A percentile compares a stretch with the other conserved stretches of the same genome.
phyloP scores from a whole-genome alignment of 1,139 yeast species.

The Pneumocystis murina region DNA sequence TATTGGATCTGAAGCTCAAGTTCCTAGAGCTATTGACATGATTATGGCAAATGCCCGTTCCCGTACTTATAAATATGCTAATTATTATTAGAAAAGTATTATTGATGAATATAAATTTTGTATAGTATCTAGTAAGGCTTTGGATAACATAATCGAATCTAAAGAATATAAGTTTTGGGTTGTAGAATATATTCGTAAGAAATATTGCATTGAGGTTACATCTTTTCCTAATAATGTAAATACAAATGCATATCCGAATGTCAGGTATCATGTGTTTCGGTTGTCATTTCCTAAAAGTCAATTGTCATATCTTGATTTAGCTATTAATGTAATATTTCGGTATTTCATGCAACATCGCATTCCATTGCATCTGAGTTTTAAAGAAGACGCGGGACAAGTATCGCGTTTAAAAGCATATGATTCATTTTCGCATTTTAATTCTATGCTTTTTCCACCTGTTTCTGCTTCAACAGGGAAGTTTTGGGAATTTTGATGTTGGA shows the following conservation, averaged over 20 bases:
- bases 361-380: neutral
- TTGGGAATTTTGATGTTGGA: neutral
- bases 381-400: neutral
- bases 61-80: neutral
- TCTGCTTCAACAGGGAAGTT: neutral
- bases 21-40: neutral
- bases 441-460: neutral
- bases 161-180: conserved; percentile 1
- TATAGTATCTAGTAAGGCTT: neutral
- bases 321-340: neutral
- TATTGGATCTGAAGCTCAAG: neutral
- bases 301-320: conserved; percentile 1
- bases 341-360: neutral
- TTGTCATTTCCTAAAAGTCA: neutral
- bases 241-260: neutral
- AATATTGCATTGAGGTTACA: neutral
- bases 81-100: neutral
- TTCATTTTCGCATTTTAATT: neutral
- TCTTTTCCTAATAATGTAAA: neutral
- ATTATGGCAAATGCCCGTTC: neutral
- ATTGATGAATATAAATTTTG: neutral
- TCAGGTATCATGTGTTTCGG: neutral
- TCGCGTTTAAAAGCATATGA: neutral
- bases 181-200: neutral
- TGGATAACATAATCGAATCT: neutral